Percentiles rank a stretch among this genome's conserved stretches.
phyloP scores from a whole-genome alignment of 2,329 filamentous ascomycete species.

The Rosellinia necatrix region DNA sequence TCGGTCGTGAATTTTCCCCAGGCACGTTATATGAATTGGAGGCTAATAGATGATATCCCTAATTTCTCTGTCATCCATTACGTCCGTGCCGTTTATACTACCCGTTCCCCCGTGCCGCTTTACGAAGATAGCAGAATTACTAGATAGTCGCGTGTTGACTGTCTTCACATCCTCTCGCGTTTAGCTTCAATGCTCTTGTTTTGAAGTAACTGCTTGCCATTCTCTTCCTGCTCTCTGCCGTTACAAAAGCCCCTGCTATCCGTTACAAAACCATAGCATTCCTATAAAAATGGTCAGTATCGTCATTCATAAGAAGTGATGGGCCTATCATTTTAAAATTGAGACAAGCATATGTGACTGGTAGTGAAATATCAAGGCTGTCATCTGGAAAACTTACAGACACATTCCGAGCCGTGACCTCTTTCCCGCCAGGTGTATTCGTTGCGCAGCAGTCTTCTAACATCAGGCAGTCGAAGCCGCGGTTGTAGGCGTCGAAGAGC shows the following conservation, averaged over 20 bases:
- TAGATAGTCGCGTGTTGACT: background rate
- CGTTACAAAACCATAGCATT: slow-evolving; percentile 30
- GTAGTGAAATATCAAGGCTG: background rate
- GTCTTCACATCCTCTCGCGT: too few relatives aligned
- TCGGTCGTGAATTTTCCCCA: background rate
- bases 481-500: slow-evolving; percentile 58
- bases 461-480: slow-evolving; percentile 60
- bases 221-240: background rate
- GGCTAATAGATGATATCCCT: background rate
- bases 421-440: slow-evolving; percentile 46
- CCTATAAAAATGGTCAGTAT: slow-evolving; percentile 19
- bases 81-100: background rate
- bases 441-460: slow-evolving; percentile 59
- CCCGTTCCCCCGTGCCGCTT: background rate
- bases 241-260: slow-evolving; percentile 29
- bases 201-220: slow-evolving; percentile 4
- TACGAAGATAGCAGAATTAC: background rate
- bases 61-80: background rate
- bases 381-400: slow-evolving; percentile 42
- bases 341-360: background rate
- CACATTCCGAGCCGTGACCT: slow-evolving; percentile 44
- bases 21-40: background rate
- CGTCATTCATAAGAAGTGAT: background rate
- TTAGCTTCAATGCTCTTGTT: too few relatives aligned
- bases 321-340: background rate